These are phyloP conservation scores for Trichoderma oligosporum DNA, from an alignment of 2,329 filamentous ascomycete genomes.

Conservation along the genomic window DNA sequence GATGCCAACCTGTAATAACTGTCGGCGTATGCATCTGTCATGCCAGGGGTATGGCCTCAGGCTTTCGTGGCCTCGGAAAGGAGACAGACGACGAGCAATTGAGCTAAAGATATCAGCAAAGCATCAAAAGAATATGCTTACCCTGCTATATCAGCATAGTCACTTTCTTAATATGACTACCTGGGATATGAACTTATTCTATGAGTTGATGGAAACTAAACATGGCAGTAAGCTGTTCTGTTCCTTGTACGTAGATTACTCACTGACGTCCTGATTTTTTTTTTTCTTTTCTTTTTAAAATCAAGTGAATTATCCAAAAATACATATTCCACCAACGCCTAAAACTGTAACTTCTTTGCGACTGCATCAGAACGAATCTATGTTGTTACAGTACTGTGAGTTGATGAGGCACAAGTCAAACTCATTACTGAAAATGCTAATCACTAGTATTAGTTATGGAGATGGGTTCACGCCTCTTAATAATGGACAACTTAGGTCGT, in stretches of 20 bases:
- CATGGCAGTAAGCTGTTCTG: not conserved
- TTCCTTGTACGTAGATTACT: not conserved
- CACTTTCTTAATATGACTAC: conserved; percentile 1
- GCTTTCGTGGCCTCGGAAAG: conserved; percentile 5
- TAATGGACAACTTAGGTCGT: not conserved
- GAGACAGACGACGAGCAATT: not conserved
- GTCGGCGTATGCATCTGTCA: not conserved
- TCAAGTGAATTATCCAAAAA: not conserved
- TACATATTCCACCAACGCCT: not conserved
- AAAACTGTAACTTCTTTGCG: not conserved
- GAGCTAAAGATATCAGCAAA: not conserved
- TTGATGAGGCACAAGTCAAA: no score
- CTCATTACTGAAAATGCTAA: not conserved
- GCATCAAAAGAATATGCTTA: not conserved
- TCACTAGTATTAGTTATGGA: not conserved
- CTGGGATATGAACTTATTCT: not conserved
- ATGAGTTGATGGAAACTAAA: not conserved
- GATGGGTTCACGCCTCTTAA: not conserved
- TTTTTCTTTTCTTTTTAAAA: not conserved
- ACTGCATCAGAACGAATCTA: not conserved
- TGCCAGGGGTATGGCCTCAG: conserved; percentile 6
- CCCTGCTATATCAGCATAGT: not conserved
- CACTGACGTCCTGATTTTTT: not conserved
- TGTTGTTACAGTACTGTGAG: not conserved
- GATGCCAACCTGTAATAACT: not conserved